Evolutionary conservation across 202 grass and related monocot species (phyloP).

Genomic region (Schoenoplectus tabernaemontani): DNA sequence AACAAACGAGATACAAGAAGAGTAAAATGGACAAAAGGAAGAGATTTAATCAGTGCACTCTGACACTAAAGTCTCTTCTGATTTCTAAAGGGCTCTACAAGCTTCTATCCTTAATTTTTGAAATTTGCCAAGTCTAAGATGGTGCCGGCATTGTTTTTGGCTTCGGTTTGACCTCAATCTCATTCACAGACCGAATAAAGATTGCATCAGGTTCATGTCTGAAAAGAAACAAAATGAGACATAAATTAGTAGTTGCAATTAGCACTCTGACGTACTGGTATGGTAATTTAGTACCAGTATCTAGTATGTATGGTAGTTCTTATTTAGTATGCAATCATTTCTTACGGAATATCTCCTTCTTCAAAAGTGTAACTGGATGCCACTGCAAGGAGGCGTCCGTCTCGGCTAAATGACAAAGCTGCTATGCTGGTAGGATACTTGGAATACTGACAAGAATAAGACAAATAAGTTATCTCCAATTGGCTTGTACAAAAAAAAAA

Average conservation of each 20-base stretch:
- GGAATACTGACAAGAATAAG: constrained; percentile 55
- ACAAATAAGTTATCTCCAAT: constrained; percentile 8
- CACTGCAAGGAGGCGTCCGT: constrained; percentile 82
- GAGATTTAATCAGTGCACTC: background rate
- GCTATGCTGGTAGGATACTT: constrained; percentile 85
- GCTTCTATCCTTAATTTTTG: constrained; percentile 7
- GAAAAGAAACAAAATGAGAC: constrained; percentile 22
- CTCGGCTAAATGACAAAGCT: constrained; percentile 88
- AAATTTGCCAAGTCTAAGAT: constrained; percentile 23
- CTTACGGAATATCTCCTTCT: constrained; percentile 89
- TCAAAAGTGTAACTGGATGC: constrained; percentile 96
- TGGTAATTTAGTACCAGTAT: background rate
- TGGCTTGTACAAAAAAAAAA: background rate
- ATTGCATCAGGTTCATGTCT: constrained; percentile 82
- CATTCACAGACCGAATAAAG: constrained; percentile 75
- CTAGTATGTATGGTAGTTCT: background rate
- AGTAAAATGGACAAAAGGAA: background rate
- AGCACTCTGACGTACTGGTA: no score
- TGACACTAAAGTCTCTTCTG: background rate
- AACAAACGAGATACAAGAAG: background rate
- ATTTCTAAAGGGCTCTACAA: constrained; percentile 20
- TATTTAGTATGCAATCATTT: background rate
- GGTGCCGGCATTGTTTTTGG: constrained; percentile 60
- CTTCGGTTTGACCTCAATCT: constrained; percentile 92
- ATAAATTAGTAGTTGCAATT: background rate